Conservation (phyloP, 495 filamentous ascomycete species). For the Cetradonia linearis region DNA sequence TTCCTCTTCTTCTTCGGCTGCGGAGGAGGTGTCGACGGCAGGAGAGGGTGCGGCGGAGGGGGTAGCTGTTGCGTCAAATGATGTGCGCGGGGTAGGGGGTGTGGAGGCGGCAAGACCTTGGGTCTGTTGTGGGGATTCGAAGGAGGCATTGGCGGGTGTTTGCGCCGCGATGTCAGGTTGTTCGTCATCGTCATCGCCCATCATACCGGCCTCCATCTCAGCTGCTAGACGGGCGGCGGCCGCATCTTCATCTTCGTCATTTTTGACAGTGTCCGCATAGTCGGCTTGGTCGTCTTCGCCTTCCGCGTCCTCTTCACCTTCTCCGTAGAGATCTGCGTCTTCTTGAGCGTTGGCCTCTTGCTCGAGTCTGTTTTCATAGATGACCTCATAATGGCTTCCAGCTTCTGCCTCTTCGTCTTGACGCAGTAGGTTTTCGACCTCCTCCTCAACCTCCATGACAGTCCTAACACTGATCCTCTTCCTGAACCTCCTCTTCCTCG, state of each 20-base stretch:
- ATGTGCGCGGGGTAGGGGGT: conserved; percentile 23
- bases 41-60: conserved; percentile 24
- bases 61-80: conserved; percentile 13
- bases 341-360: conserved; percentile 29
- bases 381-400: conserved; percentile 47
- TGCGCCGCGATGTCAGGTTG: conserved; percentile 16
- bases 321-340: conserved; percentile 32
- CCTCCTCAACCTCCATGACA: conserved; percentile 78
- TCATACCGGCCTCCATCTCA: conserved; percentile 45
- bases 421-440: conserved; percentile 64
- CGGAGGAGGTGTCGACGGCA: conserved; percentile 32
- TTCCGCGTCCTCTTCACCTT: conserved; percentile 19
- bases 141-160: conserved; percentile 15
- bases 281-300: conserved; percentile 41
- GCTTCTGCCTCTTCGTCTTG: conserved; percentile 53
- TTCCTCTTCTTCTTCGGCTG: conserved; percentile 28
- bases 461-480: conserved; percentile 71
- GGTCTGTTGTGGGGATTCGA: conserved; percentile 5
- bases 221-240: conserved; percentile 38
- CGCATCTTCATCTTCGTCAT: conserved; percentile 45
- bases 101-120: conserved; percentile 15
- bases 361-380: conserved; percentile 49
- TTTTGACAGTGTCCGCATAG: conserved; percentile 36
- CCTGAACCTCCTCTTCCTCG: conserved; percentile 74
- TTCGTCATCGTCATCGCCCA: conserved; percentile 41